Base-by-base conservation (phyloP, 805 yeast species). In the Maudiozyma pseudohumilis region DNA sequence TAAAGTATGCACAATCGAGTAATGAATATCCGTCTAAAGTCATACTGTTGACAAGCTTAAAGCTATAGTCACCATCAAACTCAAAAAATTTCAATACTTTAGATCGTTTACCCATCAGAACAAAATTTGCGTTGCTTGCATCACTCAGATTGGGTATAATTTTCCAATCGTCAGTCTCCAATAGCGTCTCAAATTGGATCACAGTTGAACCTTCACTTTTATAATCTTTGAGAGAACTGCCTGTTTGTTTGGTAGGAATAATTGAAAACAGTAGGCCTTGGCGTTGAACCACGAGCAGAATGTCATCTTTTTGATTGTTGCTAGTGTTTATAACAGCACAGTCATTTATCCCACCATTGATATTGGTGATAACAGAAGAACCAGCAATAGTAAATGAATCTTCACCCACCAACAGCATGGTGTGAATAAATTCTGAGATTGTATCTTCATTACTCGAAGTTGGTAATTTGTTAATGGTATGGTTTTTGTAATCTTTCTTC, bases 21-120 rank as follows among this genome's bases (percentile, higher is more conserved):
- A 56, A 46, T 5, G 17, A 27, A 13, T 46, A 38, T 12, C 46
- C 45, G 13, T 46, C 48, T 15, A 55, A 35, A 11, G 35, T 31
- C 33, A 53, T 21, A 31, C 52, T 55, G 30, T 51, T 55, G 2
- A 48, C 40, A 24, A 49, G 35, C 29, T 40, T 43, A 29, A 53
- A 52, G 24, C 38, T 45, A 29, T n/a, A 39, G 27, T 16, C 6
- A 26, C 37, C 35, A 6, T 32, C 26, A 24, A 50, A 47, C 24
- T 36, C 36, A 21, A 51, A 53, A 31, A 56, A 56, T 37, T 48
- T 53, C n/a, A 53, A 28, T 10, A 34, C 24, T 3, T 47, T 47
- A 8, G 33, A 29, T 5, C 44, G 38, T 17, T 39, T 37, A 36
- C 48, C 43, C 2, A 43, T 25, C 2, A 42, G 36, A 26, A 49